A percentile compares a stretch with the other conserved stretches of the same genome.
phyloP scores from a whole-genome alignment of 345 rosid species.

The Gossypium stocksii region DNA sequence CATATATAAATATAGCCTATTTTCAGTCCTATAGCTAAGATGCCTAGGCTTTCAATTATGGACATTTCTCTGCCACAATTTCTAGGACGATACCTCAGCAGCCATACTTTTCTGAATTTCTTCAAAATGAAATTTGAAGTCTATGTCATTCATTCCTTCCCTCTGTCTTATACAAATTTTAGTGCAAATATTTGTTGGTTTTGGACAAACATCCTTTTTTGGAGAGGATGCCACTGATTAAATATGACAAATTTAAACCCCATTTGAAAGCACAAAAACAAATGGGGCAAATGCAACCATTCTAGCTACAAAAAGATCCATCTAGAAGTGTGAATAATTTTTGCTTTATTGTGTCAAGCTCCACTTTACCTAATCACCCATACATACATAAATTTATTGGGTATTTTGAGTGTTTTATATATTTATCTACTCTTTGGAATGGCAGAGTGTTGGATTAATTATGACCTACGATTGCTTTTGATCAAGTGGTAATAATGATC shows the following conservation, averaged over 20 bases:
- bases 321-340: neutral
- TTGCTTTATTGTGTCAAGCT: neutral
- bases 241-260: neutral
- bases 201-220: neutral
- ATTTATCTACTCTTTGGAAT: neutral
- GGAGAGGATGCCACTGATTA: neutral
- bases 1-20: neutral
- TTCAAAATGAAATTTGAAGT: neutral
- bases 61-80: constrained; percentile 7
- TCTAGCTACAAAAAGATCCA: neutral
- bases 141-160: neutral
- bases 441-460: constrained; percentile 28
- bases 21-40: neutral
- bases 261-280: neutral
- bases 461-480: constrained; percentile 29
- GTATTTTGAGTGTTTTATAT: neutral
- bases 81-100: constrained; percentile 7
- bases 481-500: constrained; percentile 13
- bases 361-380: neutral
- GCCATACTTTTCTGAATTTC: neutral
- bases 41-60: neutral
- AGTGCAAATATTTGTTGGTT: neutral
- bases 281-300: neutral
- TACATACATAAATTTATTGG: neutral
- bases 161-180: neutral